Base-by-base conservation (phyloP, 1,139 yeast species). In the Lodderomyces theae region DNA sequence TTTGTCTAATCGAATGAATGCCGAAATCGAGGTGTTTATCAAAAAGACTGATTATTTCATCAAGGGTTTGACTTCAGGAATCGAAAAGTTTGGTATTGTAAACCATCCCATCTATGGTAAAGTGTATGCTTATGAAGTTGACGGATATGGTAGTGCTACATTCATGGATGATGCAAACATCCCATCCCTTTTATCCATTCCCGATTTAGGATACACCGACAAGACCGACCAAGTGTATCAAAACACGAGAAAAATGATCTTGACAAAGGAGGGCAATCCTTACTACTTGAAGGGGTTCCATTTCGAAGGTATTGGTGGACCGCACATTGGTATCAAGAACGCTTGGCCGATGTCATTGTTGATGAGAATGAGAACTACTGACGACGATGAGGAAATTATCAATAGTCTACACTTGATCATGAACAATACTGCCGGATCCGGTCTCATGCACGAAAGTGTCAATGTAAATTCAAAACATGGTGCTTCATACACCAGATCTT, bases 261-360 rank as follows among this genome's bases (percentile, higher is more conserved):
- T 86, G 24, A 72, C 82, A 3, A 79, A 77, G 46, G 52, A 63
- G 6, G 94, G 94, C 0, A 88, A 88, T 53, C 96, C 96, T 0
- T 88, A 86, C 59, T 88, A 64, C 51, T 64, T 86, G 33, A 60
- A 65, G 36, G 96, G 96, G 0, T 51, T 53, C 4, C 60, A 58
- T 47, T 84, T 87, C 54, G 73, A 76, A 51, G 96, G 96, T 0
- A 74, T 88, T 45, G 96, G 96, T 0, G 96, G 96, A 0, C 96
- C 96, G 0, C 96, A 88, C 57, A 78, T 87, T 34, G 96, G 96
- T 1, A 74, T 85, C 22, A 66, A 71, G 25, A 74, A 81, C 55
- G 95, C 95, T 0, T 88, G 96, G 96, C 96, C 96, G 18, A 85
- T 88, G 95, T 81, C 92, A 19, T 66, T 85, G 25, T 62, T 87